These are phyloP conservation scores for Globisporangium emineosum DNA, from an alignment of 352 stramenopile species.

Conservation along the genomic window DNA sequence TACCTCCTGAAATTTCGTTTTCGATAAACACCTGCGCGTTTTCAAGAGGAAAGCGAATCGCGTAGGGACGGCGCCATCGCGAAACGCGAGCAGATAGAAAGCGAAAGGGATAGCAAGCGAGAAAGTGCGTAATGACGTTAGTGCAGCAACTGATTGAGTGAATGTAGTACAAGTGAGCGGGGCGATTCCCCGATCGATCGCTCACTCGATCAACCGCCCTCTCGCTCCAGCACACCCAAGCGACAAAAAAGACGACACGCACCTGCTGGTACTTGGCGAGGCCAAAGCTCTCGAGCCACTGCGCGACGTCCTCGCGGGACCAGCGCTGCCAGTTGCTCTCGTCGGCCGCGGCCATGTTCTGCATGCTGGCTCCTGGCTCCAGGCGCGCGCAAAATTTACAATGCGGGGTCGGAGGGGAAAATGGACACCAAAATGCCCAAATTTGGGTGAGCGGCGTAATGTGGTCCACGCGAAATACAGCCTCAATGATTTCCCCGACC, in stretches of 20 bases:
- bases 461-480: not conserved
- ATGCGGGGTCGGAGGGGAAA: not conserved
- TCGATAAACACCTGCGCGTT: constrained; percentile 35
- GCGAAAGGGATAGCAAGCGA: not conserved
- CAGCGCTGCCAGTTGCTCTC: constrained; percentile 12
- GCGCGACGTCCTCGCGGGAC: constrained; percentile 20
- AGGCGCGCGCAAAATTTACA: not conserved
- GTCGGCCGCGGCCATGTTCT: constrained; percentile 12
- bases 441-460: not conserved
- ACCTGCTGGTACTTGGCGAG: constrained; percentile 22
- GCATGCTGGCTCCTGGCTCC: constrained; percentile 5
- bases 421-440: constrained; percentile 3
- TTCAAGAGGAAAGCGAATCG: not conserved
- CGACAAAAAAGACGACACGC: not conserved
- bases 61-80: not conserved
- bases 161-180: not conserved
- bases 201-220: not conserved
- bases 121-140: not conserved
- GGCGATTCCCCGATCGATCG: no score
- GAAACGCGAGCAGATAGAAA: not conserved
- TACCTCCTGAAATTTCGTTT: constrained; percentile 55
- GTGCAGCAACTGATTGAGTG: not conserved
- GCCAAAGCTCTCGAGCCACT: constrained; percentile 18
- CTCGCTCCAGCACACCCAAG: not conserved
- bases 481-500: not conserved